Evolutionary conservation across 2,329 filamentous ascomycete species (phyloP).

Genomic region (Ophiostoma perfectum): DNA sequence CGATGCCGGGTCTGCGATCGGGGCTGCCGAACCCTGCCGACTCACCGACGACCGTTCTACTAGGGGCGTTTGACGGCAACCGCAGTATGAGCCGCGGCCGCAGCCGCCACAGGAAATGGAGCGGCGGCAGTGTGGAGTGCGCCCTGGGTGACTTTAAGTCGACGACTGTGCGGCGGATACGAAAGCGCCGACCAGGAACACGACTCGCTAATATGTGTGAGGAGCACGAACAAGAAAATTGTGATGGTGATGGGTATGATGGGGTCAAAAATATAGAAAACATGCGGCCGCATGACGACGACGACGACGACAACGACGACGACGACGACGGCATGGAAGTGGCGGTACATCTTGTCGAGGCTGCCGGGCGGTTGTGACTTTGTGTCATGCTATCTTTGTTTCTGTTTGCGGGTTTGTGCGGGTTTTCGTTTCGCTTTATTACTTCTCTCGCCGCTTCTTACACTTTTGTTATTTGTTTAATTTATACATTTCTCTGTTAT

Average conservation of each 20-base stretch:
- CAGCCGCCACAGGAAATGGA: slow-evolving; percentile 13
- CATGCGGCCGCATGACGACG: not conserved
- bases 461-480: slow-evolving; percentile 10
- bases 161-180: slow-evolving; percentile 8
- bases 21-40: slow-evolving; percentile 26
- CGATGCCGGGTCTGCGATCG: slow-evolving; percentile 26
- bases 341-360: not conserved
- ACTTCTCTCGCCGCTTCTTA: not conserved
- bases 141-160: slow-evolving; percentile 6
- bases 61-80: slow-evolving; percentile 27
- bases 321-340: not conserved
- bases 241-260: not conserved
- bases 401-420: not conserved
- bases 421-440: not conserved
- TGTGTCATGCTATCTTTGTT: not conserved
- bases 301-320: not conserved
- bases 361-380: not conserved
- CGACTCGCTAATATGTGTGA: not conserved
- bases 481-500: slow-evolving; percentile 10
- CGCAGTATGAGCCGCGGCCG: slow-evolving; percentile 20
- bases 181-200: not conserved
- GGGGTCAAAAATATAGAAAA: not conserved
- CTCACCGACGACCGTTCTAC: slow-evolving; percentile 31
- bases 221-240: not conserved
- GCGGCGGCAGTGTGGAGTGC: too few relatives aligned